Evolutionary conservation across 2,329 filamentous ascomycete species (phyloP), one percentile per base, ranked within the genome.

Genomic region (Acrodontium crateriforme): DNA sequence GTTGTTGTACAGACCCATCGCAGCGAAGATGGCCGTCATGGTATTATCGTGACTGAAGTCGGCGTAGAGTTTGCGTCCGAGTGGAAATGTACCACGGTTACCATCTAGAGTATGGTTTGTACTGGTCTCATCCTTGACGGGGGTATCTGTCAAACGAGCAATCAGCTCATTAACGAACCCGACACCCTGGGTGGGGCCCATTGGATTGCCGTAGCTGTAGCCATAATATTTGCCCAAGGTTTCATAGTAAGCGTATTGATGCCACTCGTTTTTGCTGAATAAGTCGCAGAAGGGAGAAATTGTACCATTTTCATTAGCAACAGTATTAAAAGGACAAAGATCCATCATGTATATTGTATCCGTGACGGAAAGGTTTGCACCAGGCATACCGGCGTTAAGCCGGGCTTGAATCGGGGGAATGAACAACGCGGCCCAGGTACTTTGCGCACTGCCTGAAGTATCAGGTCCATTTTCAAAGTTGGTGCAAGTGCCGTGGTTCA

Each of bases 1-100:
- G 23, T 54, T 56, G 40, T 84, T 79, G 56, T 83, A 92, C 15
- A 93, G 58, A 0, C 83, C 80, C 38, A 94, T 49, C 0, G 83
- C 82, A 4, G 72, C 73, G 47, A 79, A 79, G 5, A 91, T 71
- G 6, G 69, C 67, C 16, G 70, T 71, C 73, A 94, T 83, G 47
- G 78, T 74, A 52, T 91, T 93, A 55, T 94, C 85, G 54, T 94
- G 85, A 37, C 75, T 81, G 49, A 94, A 93, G 54, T 94, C 85
- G 0, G 82, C 84, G 46, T 91, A 94, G 2, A 93, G 56, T 8
- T 67, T 44, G 16, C 53, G 52, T 14, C 55, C 64, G 0, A 92
- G 58, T 0, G 85, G 84, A 45, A 93, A 94, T 0, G 79, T 85
- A 5, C 54, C 48, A 1, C 67, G 56, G 32, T 72, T 62, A 4